A percentile compares a stretch with the other conserved stretches of the same genome.
phyloP scores from a whole-genome alignment of 2,329 filamentous ascomycete genomes.

The Aspergillus fumigatus region DNA sequence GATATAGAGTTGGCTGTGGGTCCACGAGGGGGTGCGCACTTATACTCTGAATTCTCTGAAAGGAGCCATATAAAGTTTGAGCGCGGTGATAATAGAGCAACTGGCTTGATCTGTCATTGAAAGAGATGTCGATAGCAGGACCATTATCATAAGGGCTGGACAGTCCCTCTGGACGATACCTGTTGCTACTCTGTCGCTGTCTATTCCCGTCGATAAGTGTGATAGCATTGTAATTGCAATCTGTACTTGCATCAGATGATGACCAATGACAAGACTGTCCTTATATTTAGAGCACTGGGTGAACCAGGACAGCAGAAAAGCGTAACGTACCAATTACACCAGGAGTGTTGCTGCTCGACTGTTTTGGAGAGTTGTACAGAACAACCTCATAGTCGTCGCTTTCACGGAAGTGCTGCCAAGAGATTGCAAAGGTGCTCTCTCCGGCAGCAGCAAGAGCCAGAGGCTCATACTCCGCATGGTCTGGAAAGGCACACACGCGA shows the following conservation, averaged over 20 bases:
- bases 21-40: conserved; percentile 4
- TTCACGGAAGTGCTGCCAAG: conserved; percentile 29
- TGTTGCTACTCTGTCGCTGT: neutral
- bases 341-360: conserved; percentile 5
- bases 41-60: conserved; percentile 30
- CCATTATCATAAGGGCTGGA: conserved; percentile 9
- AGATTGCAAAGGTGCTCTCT: conserved; percentile 30
- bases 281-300: neutral
- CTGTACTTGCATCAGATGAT: conserved; percentile 9
- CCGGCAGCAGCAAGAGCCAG: conserved; percentile 24
- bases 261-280: neutral
- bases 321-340: conserved; percentile 19
- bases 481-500: conserved; percentile 25
- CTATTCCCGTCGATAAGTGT: conserved; percentile 14
- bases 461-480: conserved; percentile 25
- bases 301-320: neutral
- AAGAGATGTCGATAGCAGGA: conserved; percentile 27
- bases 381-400: conserved; percentile 22
- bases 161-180: neutral
- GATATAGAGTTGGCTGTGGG: conserved; percentile 13
- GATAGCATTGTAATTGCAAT: conserved; percentile 14
- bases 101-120: conserved; percentile 35
- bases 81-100: conserved; percentile 32
- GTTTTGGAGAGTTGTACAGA: conserved; percentile 21
- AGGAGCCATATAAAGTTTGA: conserved; percentile 32